Percentiles rank a stretch among this genome's conserved stretches.
Conservation (phyloP, 306 rosid genomes). For the Mucuna pruriens region DNA sequence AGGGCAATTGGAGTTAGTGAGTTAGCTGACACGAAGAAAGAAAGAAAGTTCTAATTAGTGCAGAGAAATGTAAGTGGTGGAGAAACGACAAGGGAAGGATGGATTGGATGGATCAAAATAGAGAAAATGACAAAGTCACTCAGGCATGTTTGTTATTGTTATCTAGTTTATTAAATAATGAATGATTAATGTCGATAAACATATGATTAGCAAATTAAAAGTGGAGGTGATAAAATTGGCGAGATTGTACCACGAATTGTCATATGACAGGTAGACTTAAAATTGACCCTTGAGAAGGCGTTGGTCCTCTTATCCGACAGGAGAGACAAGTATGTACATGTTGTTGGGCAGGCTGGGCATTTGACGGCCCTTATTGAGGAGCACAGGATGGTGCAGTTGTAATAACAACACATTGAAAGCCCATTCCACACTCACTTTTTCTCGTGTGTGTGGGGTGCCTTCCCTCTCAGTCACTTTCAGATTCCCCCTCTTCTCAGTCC, state of each 20-base stretch:
- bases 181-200: too few species aligned
- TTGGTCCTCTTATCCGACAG: conserved; percentile 32
- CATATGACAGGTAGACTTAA: not conserved
- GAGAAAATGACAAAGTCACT: not conserved
- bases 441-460: conserved; percentile 5
- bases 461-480: conserved; percentile 24
- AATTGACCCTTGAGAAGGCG: not conserved
- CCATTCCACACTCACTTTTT: conserved; percentile 1
- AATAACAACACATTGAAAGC: not conserved
- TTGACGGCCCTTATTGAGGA: conserved; percentile 47
- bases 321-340: not conserved
- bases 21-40: not conserved
- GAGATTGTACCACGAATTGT: not conserved
- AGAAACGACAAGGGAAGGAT: not conserved
- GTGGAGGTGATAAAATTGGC: not conserved
- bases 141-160: not conserved
- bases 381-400: conserved; percentile 31
- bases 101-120: not conserved
- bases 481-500: not conserved
- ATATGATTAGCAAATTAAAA: too few species aligned
- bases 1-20: not conserved
- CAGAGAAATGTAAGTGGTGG: not conserved
- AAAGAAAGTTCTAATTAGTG: not conserved
- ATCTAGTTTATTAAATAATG: too few species aligned
- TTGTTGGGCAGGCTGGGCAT: not conserved